Evolutionary conservation across 2,329 filamentous ascomycete species (phyloP).

Genomic region (Reticulascus tulasneorum): DNA sequence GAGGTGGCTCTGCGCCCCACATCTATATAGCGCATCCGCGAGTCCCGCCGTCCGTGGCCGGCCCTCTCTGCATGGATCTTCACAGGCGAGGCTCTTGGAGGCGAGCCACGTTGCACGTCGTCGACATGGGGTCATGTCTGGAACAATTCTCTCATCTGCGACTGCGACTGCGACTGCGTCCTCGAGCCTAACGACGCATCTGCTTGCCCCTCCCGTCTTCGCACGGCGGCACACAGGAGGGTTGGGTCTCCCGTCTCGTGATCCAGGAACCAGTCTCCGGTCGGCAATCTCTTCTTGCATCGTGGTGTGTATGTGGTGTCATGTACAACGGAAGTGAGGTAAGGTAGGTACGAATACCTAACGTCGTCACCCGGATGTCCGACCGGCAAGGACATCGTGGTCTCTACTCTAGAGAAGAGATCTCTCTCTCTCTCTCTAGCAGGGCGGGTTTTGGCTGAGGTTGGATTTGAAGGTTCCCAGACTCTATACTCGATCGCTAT

Average conservation of each 20-base stretch:
- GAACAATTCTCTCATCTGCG: conserved; percentile 1
- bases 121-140: conserved; percentile 8
- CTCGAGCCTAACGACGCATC: conserved; percentile 2
- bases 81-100: conserved; percentile 13
- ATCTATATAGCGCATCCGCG: conserved; percentile 14
- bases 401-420: no score
- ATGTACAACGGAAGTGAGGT: no score
- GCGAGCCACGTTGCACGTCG: conserved; percentile 18
- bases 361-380: no score
- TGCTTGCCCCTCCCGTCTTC: conserved; percentile 4
- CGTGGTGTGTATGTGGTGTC: conserved; percentile 3
- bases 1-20: no score
- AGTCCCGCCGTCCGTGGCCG: conserved; percentile 13
- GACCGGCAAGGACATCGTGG: no score
- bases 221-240: conserved; percentile 7
- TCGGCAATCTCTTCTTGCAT: conserved; percentile 10
- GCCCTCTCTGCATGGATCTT: conserved; percentile 13
- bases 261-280: conserved; percentile 10
- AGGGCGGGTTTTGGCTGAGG: no score
- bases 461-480: no score
- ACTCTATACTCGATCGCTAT: no score
- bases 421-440: no score
- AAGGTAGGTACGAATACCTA: no score
- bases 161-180: background rate
- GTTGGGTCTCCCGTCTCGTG: conserved; percentile 6